These are phyloP conservation scores for Oemleria cerasiformis DNA, from an alignment of 306 rosid species.

Conservation along the genomic window DNA sequence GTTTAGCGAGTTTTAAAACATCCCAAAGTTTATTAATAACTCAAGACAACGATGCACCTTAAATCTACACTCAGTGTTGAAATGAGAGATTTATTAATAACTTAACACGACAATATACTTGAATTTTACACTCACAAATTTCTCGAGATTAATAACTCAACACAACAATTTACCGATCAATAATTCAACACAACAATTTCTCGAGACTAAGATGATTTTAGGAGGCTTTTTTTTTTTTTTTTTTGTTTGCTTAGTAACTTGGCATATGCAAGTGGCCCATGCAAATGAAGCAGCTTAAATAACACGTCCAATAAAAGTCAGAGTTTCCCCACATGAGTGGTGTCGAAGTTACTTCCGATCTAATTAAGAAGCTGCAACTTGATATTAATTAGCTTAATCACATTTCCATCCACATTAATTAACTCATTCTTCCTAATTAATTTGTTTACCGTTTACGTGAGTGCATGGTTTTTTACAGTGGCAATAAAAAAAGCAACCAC, in stretches of 20 bases:
- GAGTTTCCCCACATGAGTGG: slow-evolving; percentile 35
- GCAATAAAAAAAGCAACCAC: neutral
- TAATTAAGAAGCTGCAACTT: slow-evolving; percentile 38
- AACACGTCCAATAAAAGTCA: slow-evolving; percentile 17
- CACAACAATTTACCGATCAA: too few species aligned
- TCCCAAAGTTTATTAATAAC: too few species aligned
- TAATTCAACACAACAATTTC: too few species aligned
- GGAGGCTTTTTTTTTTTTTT: neutral
- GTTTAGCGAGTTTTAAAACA: too few species aligned
- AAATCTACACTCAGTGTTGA: too few species aligned
- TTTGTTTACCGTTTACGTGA: neutral
- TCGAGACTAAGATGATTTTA: neutral
- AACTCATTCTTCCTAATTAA: too few species aligned
- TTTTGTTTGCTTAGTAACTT: neutral
- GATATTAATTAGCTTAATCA: slow-evolving; percentile 19
- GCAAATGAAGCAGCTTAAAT: slow-evolving; percentile 4
- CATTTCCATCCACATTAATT: neutral
- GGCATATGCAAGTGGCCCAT: slow-evolving; percentile 32
- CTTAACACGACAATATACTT: too few species aligned
- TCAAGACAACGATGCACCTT: too few species aligned
- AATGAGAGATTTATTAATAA: too few species aligned
- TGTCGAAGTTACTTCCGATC: slow-evolving; percentile 39
- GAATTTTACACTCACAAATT: too few species aligned
- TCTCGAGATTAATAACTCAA: too few species aligned
- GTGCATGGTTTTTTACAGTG: neutral